Evolutionary conservation across 495 filamentous ascomycete genomes (phyloP), one percentile per base, ranked within the genome.

Genomic region (Podospora tetraspora): DNA sequence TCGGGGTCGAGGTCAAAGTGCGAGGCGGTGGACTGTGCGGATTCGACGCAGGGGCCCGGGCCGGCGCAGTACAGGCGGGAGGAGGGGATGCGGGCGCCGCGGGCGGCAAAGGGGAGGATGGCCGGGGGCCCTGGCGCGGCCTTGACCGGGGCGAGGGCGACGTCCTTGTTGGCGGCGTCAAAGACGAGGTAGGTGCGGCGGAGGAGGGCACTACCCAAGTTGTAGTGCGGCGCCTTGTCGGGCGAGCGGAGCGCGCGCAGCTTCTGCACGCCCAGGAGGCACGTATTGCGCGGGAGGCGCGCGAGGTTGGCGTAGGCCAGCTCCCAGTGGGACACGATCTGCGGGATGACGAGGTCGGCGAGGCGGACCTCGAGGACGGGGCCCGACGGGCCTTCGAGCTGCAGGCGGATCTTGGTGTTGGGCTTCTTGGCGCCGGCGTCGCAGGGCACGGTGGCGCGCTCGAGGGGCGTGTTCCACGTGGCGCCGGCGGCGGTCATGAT

Each of bases 111-210:
- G 13, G 63, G 63, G 37, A 69, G 30, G 59, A 69, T 61, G 29
- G 16, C 27, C 3, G 68, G 19, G 22, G 30, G 4, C n/a, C 21
- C 27, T 3, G 52, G 1, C 27, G 34, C 21, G 27, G 59, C 16
- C 30, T 52, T 52, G 37, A 66, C 24, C 22, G 68, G 63, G 13
- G 57, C 93, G 27, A 97, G 72, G 23, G 87, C 89, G 58, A 97
- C 89, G 71, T 91, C 83, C 72, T 91, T 88, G 74, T 92, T 94
- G 32, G 77, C 81, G 8, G 93, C 79, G 73, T 96, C 93, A 72
- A 92, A 96, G 1, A 96, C 93, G 23, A 93, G 86, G 72, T 96
- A 97, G 2, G 90, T 89, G 61, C 88, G 90, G 67, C 92, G 87
- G 19, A 97, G 80, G 77, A 96, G 92, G 1, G 92, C 93, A 75